A percentile compares a stretch with the other conserved stretches of the same genome.
Conservation (phyloP, 345 rosid genomes). For the Gossypioides kirkii region DNA sequence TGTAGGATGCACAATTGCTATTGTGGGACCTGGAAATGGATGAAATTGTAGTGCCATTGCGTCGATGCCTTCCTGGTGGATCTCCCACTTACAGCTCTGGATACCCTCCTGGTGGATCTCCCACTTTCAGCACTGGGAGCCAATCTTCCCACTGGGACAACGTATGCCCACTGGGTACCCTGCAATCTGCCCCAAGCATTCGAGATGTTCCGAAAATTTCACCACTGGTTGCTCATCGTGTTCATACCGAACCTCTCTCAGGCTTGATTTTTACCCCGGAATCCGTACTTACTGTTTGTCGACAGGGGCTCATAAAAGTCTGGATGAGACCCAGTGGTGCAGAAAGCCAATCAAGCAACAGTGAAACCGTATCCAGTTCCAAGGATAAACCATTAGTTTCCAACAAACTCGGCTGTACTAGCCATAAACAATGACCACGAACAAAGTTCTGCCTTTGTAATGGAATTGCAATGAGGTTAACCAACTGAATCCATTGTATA, state of each 20-base stretch:
- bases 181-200: slow-evolving; percentile 91
- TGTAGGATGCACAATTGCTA: slow-evolving; percentile 90
- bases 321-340: slow-evolving; percentile 82
- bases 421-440: slow-evolving; percentile 55
- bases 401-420: slow-evolving; percentile 51
- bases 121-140: slow-evolving; percentile 91
- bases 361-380: slow-evolving; percentile 53
- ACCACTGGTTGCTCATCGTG: slow-evolving; percentile 82
- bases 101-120: slow-evolving; percentile 83
- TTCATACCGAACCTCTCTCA: slow-evolving; percentile 90
- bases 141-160: slow-evolving; percentile 99
- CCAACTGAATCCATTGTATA: slow-evolving; percentile 34
- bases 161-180: slow-evolving; percentile 56
- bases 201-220: slow-evolving; percentile 92
- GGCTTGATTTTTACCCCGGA: slow-evolving; percentile 84
- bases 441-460: slow-evolving; percentile 4
- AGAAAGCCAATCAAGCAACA: slow-evolving; percentile 55
- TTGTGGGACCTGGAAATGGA: slow-evolving; percentile 99
- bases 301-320: slow-evolving; percentile 91
- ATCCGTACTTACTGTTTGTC: slow-evolving; percentile 78
- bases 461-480: slow-evolving; percentile 28
- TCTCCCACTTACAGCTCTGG: slow-evolving; percentile 58
- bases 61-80: slow-evolving; percentile 84
- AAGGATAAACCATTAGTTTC: slow-evolving; percentile 61
- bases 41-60: slow-evolving; percentile 92